These are phyloP conservation scores for Ustilago sp. DNA, from an alignment of 1,284 basidiomycete genomes.

Conservation along the genomic window DNA sequence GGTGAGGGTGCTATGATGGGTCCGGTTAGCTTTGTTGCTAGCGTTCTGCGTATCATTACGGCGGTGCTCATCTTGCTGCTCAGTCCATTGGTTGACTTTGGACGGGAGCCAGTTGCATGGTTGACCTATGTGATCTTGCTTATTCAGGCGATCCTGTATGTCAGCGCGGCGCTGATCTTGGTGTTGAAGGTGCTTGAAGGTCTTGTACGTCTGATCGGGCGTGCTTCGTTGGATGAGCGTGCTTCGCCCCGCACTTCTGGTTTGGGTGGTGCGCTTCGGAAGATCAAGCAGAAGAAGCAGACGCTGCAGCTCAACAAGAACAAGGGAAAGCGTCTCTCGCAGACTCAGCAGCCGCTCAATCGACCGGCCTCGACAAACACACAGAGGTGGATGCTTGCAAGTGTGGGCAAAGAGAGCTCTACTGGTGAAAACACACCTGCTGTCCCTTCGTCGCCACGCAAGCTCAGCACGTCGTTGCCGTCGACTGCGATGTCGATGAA, in stretches of 20 bases:
- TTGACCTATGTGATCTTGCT: slow-evolving; percentile 90
- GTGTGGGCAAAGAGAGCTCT: slow-evolving; percentile 25
- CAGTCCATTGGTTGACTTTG: slow-evolving; percentile 78
- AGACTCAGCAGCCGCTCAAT: slow-evolving; percentile 20
- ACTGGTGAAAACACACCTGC: slow-evolving; percentile 32
- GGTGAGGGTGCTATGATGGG: slow-evolving; percentile 96
- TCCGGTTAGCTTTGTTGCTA: slow-evolving; percentile 88
- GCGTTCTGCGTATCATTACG: slow-evolving; percentile 87
- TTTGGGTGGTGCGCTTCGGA: slow-evolving; percentile 56
- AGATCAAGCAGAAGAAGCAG: slow-evolving; percentile 50
- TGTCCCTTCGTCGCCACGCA: slow-evolving; percentile 26
- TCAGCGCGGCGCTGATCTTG: slow-evolving; percentile 83
- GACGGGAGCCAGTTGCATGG: slow-evolving; percentile 75
- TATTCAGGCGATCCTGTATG: slow-evolving; percentile 85
- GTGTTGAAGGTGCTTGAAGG: slow-evolving; percentile 86
- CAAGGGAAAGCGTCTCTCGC: slow-evolving; percentile 23
- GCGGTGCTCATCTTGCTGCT: slow-evolving; percentile 89
- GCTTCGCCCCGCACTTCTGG: slow-evolving; percentile 51
- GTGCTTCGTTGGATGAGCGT: slow-evolving; percentile 82
- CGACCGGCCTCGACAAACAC: slow-evolving; percentile 28
- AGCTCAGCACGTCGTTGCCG: slow-evolving; percentile 33
- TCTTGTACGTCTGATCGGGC: slow-evolving; percentile 80
- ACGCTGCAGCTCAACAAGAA: slow-evolving; percentile 54
- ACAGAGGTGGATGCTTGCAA: slow-evolving; percentile 41
- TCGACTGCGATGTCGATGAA: slow-evolving; percentile 35